A percentile compares a stretch with the other conserved stretches of the same genome.
These are phyloP conservation scores for Berberis vulgaris DNA, from an alignment of 164 flowering plant genomes.

Conservation along the genomic window DNA sequence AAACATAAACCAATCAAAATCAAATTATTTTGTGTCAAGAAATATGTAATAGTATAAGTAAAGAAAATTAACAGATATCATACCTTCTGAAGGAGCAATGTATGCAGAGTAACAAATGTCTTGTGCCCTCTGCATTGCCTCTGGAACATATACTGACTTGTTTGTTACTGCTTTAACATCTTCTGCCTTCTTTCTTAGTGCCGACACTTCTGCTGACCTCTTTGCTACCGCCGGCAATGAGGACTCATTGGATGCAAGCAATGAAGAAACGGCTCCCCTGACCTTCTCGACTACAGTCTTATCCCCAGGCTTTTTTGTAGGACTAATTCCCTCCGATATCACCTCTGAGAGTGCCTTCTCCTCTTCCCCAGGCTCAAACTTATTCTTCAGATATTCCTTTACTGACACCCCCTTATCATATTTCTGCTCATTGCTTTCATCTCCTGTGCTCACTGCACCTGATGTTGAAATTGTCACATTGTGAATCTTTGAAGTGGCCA, in stretches of 20 bases:
- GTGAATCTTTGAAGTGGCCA: conserved; percentile 35
- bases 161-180: too few species aligned
- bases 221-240: conserved; percentile 4
- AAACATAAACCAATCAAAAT: neutral
- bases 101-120: too few species aligned
- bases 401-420: conserved; percentile 66
- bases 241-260: conserved; percentile 28
- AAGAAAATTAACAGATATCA: too few species aligned
- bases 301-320: conserved; percentile 16
- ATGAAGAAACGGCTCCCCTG: conserved; percentile 46
- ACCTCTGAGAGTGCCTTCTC: conserved; percentile 72
- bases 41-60: neutral
- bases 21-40: neutral
- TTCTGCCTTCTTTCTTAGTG: conserved; percentile 11
- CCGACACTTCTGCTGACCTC: conserved; percentile 14
- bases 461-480: conserved; percentile 19
- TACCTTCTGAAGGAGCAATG: too few species aligned
- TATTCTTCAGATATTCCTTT: conserved; percentile 57
- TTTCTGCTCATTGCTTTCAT: conserved; percentile 9
- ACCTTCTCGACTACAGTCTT: conserved; percentile 39
- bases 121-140: too few species aligned
- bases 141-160: too few species aligned
- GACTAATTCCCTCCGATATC: conserved; percentile 60
- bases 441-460: conserved; percentile 4
- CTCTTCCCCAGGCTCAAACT: conserved; percentile 72